Conservation (phyloP, 805 yeast species). For the Starmera amethionina region DNA sequence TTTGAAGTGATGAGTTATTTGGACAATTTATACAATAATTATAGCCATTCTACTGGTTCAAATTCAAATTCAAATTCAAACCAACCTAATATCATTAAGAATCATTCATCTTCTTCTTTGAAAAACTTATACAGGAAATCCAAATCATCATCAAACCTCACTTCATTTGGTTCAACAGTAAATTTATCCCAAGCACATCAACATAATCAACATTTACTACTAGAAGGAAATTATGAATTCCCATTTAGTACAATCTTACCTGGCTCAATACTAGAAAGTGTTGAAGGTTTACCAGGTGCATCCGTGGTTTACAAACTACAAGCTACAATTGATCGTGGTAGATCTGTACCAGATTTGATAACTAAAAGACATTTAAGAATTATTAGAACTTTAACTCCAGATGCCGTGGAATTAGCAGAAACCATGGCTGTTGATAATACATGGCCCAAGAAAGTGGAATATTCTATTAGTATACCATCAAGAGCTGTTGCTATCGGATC, state of each 20-base stretch:
- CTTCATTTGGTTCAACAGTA: constrained; percentile 20
- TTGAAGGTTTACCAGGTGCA: constrained; percentile 83
- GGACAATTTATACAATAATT: constrained; percentile 18
- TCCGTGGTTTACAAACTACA: constrained; percentile 62
- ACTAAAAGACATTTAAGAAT: constrained; percentile 70
- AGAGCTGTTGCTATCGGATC: constrained; percentile 90
- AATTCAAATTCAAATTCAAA: constrained; percentile 9
- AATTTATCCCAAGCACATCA: constrained; percentile 12
- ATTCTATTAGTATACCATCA: constrained; percentile 75
- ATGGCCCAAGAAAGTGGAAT: constrained; percentile 93
- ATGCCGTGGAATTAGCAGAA: constrained; percentile 78
- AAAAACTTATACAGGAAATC: constrained; percentile 18
- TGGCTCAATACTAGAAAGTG: constrained; percentile 77
- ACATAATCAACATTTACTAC: constrained; percentile 29
- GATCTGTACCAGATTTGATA: constrained; percentile 54
- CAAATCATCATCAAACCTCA: constrained; percentile 24
- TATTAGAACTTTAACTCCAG: constrained; percentile 80
- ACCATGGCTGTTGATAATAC: constrained; percentile 90
- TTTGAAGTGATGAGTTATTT: constrained; percentile 39
- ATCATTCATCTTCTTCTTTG: constrained; percentile 15
- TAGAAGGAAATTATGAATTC: constrained; percentile 77
- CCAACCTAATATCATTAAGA: constrained; percentile 2
- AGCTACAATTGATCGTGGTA: constrained; percentile 76
- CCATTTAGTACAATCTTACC: constrained; percentile 83
- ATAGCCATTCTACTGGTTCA: constrained; percentile 4